A percentile compares a stretch with the other conserved stretches of the same genome.
phyloP scores from a whole-genome alignment of 345 rosid species.

The Rubroshorea leprosula region DNA sequence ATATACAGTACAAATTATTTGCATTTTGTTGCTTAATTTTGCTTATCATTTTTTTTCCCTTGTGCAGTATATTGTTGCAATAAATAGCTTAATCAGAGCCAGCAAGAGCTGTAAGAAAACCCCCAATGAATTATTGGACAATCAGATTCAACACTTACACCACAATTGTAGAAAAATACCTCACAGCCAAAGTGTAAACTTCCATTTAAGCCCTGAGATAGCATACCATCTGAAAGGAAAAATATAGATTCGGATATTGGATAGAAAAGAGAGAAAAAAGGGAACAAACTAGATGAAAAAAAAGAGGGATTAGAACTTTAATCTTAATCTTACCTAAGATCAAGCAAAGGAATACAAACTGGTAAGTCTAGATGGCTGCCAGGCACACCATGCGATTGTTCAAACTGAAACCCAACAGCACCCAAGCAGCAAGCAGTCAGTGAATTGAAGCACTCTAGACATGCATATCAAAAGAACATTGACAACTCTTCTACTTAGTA shows the following conservation, averaged over 20 bases:
- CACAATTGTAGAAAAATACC: slow-evolving; percentile 28
- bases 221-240: slow-evolving; percentile 33
- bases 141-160: slow-evolving; percentile 24
- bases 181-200: slow-evolving; percentile 22
- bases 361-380: slow-evolving; percentile 25
- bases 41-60: too few species aligned
- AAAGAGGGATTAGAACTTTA: not conserved
- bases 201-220: slow-evolving; percentile 27
- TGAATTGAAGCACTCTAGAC: slow-evolving; percentile 4
- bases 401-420: slow-evolving; percentile 15
- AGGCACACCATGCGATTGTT: slow-evolving; percentile 18
- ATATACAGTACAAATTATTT: too few species aligned
- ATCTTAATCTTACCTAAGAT: slow-evolving; percentile 28
- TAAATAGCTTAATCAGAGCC: too few species aligned
- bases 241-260: slow-evolving; percentile 14
- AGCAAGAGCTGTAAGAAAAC: slow-evolving; percentile 15
- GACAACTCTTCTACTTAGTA: slow-evolving; percentile 32
- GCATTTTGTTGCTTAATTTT: too few species aligned
- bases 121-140: slow-evolving; percentile 20
- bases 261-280: not conserved
- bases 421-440: slow-evolving; percentile 7
- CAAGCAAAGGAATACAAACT: slow-evolving; percentile 21
- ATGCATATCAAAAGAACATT: slow-evolving; percentile 14
- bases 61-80: too few species aligned
- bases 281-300: not conserved